phyloP scores from a whole-genome alignment of 306 rosid genomes.

The Casuarina glauca region DNA sequence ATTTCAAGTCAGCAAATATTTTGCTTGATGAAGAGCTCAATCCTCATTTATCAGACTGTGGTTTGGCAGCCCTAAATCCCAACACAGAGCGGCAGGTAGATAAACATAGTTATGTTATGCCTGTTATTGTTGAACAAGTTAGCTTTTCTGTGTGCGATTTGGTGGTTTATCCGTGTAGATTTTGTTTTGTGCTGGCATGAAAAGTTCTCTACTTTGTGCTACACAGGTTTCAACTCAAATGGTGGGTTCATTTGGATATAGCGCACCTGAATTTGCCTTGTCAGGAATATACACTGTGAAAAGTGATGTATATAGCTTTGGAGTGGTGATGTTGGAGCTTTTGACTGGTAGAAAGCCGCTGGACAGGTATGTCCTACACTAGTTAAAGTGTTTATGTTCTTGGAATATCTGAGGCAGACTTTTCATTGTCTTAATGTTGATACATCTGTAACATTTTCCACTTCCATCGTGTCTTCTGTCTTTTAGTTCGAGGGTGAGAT shows the following conservation, averaged over 20 bases:
- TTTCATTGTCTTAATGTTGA: slow-evolving; percentile 9
- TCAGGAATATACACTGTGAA: slow-evolving; percentile 95
- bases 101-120: slow-evolving; percentile 2
- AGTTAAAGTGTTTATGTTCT: slow-evolving; percentile 14
- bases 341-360: slow-evolving; percentile 97
- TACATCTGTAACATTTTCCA: slow-evolving; percentile 13
- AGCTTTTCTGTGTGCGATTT: slow-evolving; percentile 13
- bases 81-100: slow-evolving; percentile 82
- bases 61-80: slow-evolving; percentile 83
- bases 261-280: slow-evolving; percentile 95
- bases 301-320: slow-evolving; percentile 98
- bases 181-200: background rate
- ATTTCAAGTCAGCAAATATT: slow-evolving; percentile 94
- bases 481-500: slow-evolving; percentile 75
- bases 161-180: slow-evolving; percentile 2
- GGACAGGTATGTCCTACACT: slow-evolving; percentile 57
- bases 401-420: background rate
- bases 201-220: slow-evolving; percentile 26
- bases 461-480: slow-evolving; percentile 15
- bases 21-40: slow-evolving; percentile 92
- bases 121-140: slow-evolving; percentile 22
- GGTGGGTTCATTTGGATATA: slow-evolving; percentile 97
- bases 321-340: slow-evolving; percentile 95
- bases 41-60: slow-evolving; percentile 89
- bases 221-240: slow-evolving; percentile 88